Evolutionary conservation across 306 rosid species (phyloP), one percentile per base, ranked within the genome.

Genomic region (Castanopsis chinensis): DNA sequence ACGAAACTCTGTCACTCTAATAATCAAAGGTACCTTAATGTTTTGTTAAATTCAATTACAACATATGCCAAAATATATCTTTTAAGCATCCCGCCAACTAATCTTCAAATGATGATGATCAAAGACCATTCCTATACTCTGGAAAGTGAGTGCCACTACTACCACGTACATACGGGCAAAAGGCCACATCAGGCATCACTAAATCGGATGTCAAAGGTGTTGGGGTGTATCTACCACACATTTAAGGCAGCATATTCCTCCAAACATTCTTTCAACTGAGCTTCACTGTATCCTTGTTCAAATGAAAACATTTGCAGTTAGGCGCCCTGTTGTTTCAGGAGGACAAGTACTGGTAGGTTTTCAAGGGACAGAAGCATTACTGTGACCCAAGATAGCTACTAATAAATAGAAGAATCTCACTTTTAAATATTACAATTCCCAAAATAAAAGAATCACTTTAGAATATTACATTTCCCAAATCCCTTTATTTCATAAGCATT

Each of bases 201-300:
- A 76, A 95, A 92, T 80, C 93, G 89, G 52, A 95, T 91, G 87
- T 92, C 99, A n/a, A 95, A 95, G 79, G 97, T 85, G 63, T 88
- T 90, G 59, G 99, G 99, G 81, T 91, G 94, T 76, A 95, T 93
- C 89, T 93, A 98, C 99, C 98, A 95, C 74, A 93, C 99, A 82
- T 95, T 95, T 72, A 95, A 83, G 35, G 97, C 95, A 74, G 99
- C 99, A 65, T 95, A 95, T 85, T 93, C 99, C 91, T 95, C 98
- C 82, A 95, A 82, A 80, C 98, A 95, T 84, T 93, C 93, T 81
- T 93, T 95, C 82, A 93, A 80, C 72, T 95, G 98, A 51, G 97
- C 99, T 93, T 95, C 98, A 43, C 97, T 91, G 87, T 91, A 95
- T 30, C 98, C 99, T 97, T 95, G 95, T 84, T 78, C 72, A 68